Base-by-base conservation (phyloP, 2,329 filamentous ascomycete genomes). In the Capronia americana region DNA sequence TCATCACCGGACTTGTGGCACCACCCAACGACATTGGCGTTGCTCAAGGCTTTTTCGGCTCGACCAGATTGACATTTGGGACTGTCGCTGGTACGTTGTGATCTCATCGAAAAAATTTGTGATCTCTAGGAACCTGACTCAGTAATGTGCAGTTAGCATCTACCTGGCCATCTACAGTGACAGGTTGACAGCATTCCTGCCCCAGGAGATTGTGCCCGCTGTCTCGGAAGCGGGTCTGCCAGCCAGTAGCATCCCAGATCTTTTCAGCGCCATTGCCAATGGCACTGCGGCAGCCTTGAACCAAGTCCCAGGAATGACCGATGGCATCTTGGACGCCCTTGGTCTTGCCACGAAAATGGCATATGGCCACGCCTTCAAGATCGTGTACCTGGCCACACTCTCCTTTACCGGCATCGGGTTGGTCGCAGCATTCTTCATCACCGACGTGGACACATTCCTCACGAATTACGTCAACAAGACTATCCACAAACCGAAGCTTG, bases 311-410 rank as follows among this genome's bases (percentile, higher is more conserved):
- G 77, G 75, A 5, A 76, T 82, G 38, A 78, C 71, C 7, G 60
- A 74, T 1, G 65, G 69, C 24, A 74, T 82, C 44, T 67, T 74
- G 24, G 73, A 64, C 1, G 78, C 78, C 0, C 77, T 81, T 0
- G 73, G 65, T 2, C 65, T 69, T 0, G 78, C 79, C 41, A 68
- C 79, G 4, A 77, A 80, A 69, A 73, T 73, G 11, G 80, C 81
- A 24, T 82, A 84, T 70, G 71, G 75, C 6, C 66, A 77, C 24
- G 78, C 79, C 4, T 83, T 84, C 72, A 75, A 76, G 62, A 77
- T 79, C 6, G 82, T 85, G 2, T 84, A 70, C 67, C 53, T 75
- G 51, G 20, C 67, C 32, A 61, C 61, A 23, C 41, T 72, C 12
- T 66, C 64, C 2, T 72, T 72, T 24, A 67, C 63, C 20, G 69